phyloP scores from a whole-genome alignment of 2,329 filamentous ascomycete genomes.

The Neurospora crassa region DNA sequence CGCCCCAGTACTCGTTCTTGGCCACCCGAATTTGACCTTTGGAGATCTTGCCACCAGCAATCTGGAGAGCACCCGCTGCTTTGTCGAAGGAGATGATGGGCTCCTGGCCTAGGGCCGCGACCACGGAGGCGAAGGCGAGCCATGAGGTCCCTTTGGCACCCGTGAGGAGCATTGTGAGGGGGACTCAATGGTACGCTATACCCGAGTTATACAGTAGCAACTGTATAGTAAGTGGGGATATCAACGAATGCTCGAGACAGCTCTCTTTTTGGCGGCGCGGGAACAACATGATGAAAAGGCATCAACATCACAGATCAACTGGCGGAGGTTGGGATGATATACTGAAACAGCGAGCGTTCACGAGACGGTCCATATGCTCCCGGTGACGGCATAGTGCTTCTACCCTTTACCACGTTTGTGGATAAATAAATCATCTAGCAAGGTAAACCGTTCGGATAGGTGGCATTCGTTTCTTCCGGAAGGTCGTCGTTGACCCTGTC shows the following conservation, averaged over 20 bases:
- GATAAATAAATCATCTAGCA: slow-evolving; percentile 16
- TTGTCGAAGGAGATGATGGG: slow-evolving; percentile 33
- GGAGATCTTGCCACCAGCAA: slow-evolving; percentile 27
- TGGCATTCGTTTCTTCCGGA: slow-evolving; percentile 10
- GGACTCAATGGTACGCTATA: not conserved
- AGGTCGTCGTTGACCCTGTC: not conserved
- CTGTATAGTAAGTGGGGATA: not conserved
- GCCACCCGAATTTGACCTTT: slow-evolving; percentile 46
- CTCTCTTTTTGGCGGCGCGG: not conserved
- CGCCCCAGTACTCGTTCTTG: slow-evolving; percentile 54
- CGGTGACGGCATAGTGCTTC: slow-evolving; percentile 5
- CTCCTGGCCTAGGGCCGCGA: slow-evolving; percentile 31
- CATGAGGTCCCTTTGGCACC: slow-evolving; percentile 14
- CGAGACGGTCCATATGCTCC: slow-evolving; percentile 8
- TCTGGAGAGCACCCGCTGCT: slow-evolving; percentile 22
- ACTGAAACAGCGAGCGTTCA: slow-evolving; percentile 14
- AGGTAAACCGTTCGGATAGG: slow-evolving; percentile 3
- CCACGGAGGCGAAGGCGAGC: slow-evolving; percentile 17
- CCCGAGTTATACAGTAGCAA: not conserved
- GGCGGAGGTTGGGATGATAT: slow-evolving; percentile 4
- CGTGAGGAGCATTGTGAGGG: slow-evolving; percentile 13
- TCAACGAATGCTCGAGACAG: not conserved
- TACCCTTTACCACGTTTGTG: slow-evolving; percentile 8
- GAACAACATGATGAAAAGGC: not conserved
- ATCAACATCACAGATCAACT: not conserved